Base-by-base conservation (phyloP, 768 basidiomycete genomes). In the Mycena albidolilacea region DNA sequence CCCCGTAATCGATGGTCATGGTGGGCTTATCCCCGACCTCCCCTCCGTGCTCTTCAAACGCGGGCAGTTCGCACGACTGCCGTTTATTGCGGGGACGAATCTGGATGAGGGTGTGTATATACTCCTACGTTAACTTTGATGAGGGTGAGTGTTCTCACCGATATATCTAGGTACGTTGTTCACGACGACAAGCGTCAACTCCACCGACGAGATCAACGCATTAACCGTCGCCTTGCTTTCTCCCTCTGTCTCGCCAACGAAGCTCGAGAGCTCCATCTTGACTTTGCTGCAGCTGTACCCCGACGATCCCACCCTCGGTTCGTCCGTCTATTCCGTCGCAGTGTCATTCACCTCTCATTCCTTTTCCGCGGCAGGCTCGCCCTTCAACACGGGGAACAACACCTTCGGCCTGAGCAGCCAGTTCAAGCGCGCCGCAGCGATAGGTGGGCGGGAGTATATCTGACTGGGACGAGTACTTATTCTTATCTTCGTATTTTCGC, bases 11-110 rank as follows among this genome's bases (percentile, higher is more conserved):
- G 87, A 88, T 74, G 87, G 86, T 0, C 78, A 78, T 0, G 78
- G 75, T 0, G 86, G 86, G 0, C 63, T 87, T 9, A 77, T 82
- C 19, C 85, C 85, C 4, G 86, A 85, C 41, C 67, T 82, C 0
- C 81, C 86, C 0, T 84, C 85, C 7, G 78, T 58, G 35, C 74
- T 85, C 19, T 77, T 84, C 21, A 71, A 78, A 1, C 41, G 70
- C 6, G 84, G 85, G 0, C 78, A 79, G 0, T 86, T 85, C 69
- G 80, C 83, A 2, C 77, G 78, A 21, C 38, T 88, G 5, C 87
- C 87, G 0, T 85, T 86, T 72, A 87, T 88, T 30, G 78, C 85
- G 35, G 87, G 87, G 19, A 84, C 83, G 4, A 82, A 80, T 66
- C 77, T 83, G n/a, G 87, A 88, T 72, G 87, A 88, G 81, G 87